Conservation (phyloP, 2,329 filamentous ascomycete species). For the Cercospora sp. region DNA sequence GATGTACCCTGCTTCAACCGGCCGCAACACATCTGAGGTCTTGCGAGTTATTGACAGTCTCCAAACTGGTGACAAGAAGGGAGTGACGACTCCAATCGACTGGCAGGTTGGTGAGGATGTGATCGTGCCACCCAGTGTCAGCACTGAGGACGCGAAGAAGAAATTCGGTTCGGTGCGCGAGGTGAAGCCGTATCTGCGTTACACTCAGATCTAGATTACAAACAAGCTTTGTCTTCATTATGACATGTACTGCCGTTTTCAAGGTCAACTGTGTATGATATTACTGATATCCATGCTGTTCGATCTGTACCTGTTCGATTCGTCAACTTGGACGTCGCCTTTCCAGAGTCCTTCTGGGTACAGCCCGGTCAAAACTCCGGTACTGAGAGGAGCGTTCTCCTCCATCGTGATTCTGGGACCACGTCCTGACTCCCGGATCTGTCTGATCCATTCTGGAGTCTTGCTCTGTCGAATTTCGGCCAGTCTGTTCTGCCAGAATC, state of each 20-base stretch:
- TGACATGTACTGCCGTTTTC: background rate
- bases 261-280: slow-evolving; percentile 2
- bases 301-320: slow-evolving; percentile 9
- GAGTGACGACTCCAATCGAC: slow-evolving; percentile 69
- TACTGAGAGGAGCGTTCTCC: slow-evolving; percentile 16
- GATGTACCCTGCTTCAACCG: slow-evolving; percentile 88
- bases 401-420: slow-evolving; percentile 24
- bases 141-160: slow-evolving; percentile 80
- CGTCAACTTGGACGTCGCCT: slow-evolving; percentile 5
- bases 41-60: slow-evolving; percentile 60
- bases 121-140: slow-evolving; percentile 81
- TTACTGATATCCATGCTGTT: slow-evolving; percentile 13
- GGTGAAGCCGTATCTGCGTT: slow-evolving; percentile 70
- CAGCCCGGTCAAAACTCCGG: background rate
- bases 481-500: slow-evolving; percentile 15
- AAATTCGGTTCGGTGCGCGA: slow-evolving; percentile 75
- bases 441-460: slow-evolving; percentile 19
- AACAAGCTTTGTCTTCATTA: background rate
- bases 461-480: slow-evolving; percentile 10
- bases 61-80: slow-evolving; percentile 77
- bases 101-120: slow-evolving; percentile 89
- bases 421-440: slow-evolving; percentile 20
- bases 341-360: slow-evolving; percentile 13
- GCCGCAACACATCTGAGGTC: slow-evolving; percentile 61
- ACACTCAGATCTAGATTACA: slow-evolving; percentile 53